Base-by-base conservation (phyloP, 495 filamentous ascomycete genomes). In the Barbatosphaeria neglecta region DNA sequence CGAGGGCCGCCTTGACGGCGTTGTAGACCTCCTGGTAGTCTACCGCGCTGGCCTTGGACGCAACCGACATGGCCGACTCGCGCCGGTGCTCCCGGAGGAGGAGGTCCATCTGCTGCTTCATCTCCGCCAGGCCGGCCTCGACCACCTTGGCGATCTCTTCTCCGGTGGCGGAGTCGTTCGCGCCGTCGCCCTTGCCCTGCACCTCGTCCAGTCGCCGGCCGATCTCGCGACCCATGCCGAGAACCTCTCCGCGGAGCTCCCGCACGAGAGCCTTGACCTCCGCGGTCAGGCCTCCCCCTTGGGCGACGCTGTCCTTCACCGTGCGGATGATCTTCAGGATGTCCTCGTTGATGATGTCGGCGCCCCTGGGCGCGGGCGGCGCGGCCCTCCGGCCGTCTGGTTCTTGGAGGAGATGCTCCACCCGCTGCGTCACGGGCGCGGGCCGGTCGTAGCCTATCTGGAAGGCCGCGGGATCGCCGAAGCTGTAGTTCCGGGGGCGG, bases 171-270 rank as follows among this genome's bases (percentile, higher is more conserved):
- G 68, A 64, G 4, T 75, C 66, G 41, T 73, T 67, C 31, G 73
- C 74, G 42, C 70, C 68, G 22, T 61, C 59, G 11, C 68, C 63
- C 17, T 70, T 68, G 23, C 79, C 75, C 46, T 53, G 55, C 2
- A 74, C 69, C 37, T 86, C 75, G 45, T 95, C 87, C 2, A 96
- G 70, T 56, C 84, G 81, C n/a, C 84, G 78, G 23, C 82, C 87
- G 22, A 96, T 74, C 52, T 95, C 82, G 46, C 88, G 72, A 5
- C 88, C 87, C 90, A 96, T 95, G 4, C 86, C 88, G 2, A 96
- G 76, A 7, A 97, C 89, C 56, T 97, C 90, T 11, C 89, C 86
- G 16, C 90, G 82, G 31, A 98, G 71, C 52, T 96, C 90, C 35
- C 87, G 81, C 11, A 95, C 83, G 15, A 93, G 67, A 2, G 84